Base-by-base conservation (phyloP, 495 filamentous ascomycete species). In the Clohesyomyces aquaticus region DNA sequence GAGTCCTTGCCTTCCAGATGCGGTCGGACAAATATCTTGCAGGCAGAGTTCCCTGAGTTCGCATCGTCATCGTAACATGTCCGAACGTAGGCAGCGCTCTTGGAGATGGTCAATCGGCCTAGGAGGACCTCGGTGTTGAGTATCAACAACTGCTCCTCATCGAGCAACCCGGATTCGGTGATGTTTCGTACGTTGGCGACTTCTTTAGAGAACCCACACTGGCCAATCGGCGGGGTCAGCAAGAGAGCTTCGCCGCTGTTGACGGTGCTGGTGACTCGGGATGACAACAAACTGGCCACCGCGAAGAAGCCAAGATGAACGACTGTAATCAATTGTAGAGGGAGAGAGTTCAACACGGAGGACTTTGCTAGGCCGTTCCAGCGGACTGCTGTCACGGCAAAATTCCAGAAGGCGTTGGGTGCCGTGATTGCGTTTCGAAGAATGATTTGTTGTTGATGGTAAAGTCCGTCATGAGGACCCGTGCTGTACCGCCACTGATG, bases 381-480 rank as follows among this genome's bases (percentile, higher is more conserved):
- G 14, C n/a, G 23, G 3, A 46, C 21, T 25, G 52, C 52, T 1
- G 52, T 22, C 14, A 27, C 25, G 4, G 21, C 35, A 11, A 63
- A 45, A n/a, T 43, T 50, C 65, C 59, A 71, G 4, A 65, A 26
- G 9, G 59, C 59, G 19, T 59, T 63, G 2, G 56, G 55, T 14
- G 56, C 65, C 11, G 59, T 63, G 29, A 50, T 38, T 18, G 49
- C 48, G 42, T 71, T 71, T 27, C 69, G 47, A 4, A 71, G 58
- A 3, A 66, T 59, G 0, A 50, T 55, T 63, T 71, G 69, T 25
- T 63, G 66, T 41, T 71, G 66, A 29, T 71, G 65, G 26, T 58
- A 59, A 10, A 66, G 49, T 16, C 66, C 66, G 35, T 68, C 66
- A 45, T 48, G 23, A 21, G 65, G 23, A 2, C 10, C 22, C 29